These are phyloP conservation scores for Dendrobium huoshanense DNA, from an alignment of 106 monocot genomes.

Conservation along the genomic window DNA sequence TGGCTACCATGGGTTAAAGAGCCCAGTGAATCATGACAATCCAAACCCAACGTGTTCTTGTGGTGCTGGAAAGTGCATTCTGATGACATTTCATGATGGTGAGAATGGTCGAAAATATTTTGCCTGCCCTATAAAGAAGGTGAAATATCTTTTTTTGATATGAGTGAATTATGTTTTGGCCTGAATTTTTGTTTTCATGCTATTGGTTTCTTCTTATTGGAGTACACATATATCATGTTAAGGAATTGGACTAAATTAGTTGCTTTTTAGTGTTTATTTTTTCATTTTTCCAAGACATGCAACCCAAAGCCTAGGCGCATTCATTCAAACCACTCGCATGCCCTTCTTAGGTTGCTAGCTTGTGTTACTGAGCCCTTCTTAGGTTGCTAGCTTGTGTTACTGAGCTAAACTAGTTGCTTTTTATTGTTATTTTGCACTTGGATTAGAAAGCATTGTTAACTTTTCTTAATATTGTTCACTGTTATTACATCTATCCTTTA, in stretches of 20 bases:
- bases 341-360: no score
- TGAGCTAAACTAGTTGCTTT: no score
- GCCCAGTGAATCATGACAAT: slow-evolving; percentile 10
- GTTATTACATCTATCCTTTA: background rate
- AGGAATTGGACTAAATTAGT: background rate
- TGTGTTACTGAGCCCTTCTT: no score
- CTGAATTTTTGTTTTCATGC: background rate
- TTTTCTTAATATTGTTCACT: no score
- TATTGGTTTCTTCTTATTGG: background rate
- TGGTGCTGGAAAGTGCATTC: slow-evolving; percentile 30
- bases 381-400: no score
- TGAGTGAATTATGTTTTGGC: slow-evolving; percentile 7
- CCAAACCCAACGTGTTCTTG: slow-evolving; percentile 23
- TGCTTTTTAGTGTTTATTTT: background rate
- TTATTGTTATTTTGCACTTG: no score
- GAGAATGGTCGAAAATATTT: slow-evolving; percentile 26
- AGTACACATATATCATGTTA: background rate
- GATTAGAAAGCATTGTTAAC: no score
- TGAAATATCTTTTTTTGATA: slow-evolving; percentile 2
- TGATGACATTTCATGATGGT: slow-evolving; percentile 10
- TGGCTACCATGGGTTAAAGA: background rate
- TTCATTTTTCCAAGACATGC: no score
- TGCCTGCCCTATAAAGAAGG: slow-evolving; percentile 35
- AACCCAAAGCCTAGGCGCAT: no score
- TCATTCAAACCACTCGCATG: no score